A percentile compares a stretch with the other conserved stretches of the same genome.
These are phyloP conservation scores for Annona squamosa DNA, from an alignment of 164 flowering plant species.

Conservation along the genomic window DNA sequence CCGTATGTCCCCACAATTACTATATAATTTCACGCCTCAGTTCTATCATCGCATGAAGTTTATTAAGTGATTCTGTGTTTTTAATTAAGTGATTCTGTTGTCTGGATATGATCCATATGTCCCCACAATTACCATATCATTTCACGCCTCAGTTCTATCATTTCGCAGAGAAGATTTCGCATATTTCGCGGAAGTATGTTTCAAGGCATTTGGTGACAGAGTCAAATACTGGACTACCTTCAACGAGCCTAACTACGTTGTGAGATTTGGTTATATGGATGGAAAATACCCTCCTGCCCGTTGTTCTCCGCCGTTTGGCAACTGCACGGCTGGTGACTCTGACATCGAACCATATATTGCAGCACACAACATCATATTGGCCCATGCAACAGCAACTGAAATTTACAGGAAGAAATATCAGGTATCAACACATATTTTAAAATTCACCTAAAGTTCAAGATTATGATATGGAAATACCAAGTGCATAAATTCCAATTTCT, in stretches of 20 bases:
- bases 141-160: too few species aligned
- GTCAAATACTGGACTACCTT: slow-evolving; percentile 11
- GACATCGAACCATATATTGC: slow-evolving; percentile 8
- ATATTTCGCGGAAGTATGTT: slow-evolving; percentile 7
- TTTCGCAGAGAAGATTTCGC: slow-evolving; percentile 7
- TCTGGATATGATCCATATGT: too few species aligned
- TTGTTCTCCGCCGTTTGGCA: slow-evolving; percentile 1
- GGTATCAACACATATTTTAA: neutral
- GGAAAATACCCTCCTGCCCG: slow-evolving; percentile 5
- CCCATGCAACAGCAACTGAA: slow-evolving; percentile 7
- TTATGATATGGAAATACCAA: too few species aligned
- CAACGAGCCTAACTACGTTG: slow-evolving; percentile 6
- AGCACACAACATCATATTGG: slow-evolving; percentile 6
- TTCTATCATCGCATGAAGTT: too few species aligned
- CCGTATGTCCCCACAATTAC: too few species aligned
- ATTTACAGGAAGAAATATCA: slow-evolving; percentile 10
- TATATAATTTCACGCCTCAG: too few species aligned
- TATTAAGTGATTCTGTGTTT: too few species aligned
- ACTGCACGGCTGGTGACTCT: slow-evolving; percentile 6
- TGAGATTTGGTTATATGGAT: neutral
- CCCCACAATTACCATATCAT: too few species aligned
- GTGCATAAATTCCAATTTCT: too few species aligned
- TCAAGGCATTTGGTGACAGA: slow-evolving; percentile 9
- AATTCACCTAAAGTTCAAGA: neutral
- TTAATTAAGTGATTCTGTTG: too few species aligned